phyloP scores from a whole-genome alignment of 1,139 yeast species.

The Pichia sp. region DNA sequence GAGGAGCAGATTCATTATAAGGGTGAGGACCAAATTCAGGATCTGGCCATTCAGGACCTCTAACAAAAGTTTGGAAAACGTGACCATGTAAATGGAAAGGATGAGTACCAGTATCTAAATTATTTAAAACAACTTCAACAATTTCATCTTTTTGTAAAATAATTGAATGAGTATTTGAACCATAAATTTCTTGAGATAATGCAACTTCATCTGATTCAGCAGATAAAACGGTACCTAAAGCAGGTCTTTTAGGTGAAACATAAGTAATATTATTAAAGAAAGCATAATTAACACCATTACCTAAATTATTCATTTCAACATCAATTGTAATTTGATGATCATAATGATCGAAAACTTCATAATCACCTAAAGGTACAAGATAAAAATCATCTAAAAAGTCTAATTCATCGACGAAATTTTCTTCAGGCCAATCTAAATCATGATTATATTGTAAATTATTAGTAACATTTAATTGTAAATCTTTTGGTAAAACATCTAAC shows the following conservation, averaged over 20 bases:
- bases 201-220: conserved; percentile 48
- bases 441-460: conserved; percentile 58
- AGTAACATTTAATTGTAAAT: conserved; percentile 60
- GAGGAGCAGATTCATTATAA: conserved; percentile 43
- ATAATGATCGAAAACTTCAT: conserved; percentile 50
- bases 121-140: conserved; percentile 66
- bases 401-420: conserved; percentile 39
- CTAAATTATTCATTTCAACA: conserved; percentile 72
- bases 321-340: conserved; percentile 60
- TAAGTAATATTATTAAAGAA: conserved; percentile 82
- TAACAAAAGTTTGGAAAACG: conserved; percentile 60
- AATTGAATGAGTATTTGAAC: conserved; percentile 67
- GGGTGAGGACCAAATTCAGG: conserved; percentile 38
- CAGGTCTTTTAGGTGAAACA: conserved; percentile 73
- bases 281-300: conserved; percentile 81
- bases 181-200: conserved; percentile 56
- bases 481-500: conserved; percentile 67
- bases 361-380: conserved; percentile 48
- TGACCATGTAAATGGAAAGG: conserved; percentile 95
- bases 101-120: conserved; percentile 75
- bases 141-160: conserved; percentile 64
- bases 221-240: conserved; percentile 65
- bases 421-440: conserved; percentile 38
- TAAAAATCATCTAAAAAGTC: conserved; percentile 55
- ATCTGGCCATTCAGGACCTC: conserved; percentile 39